These are phyloP conservation scores for Murraya paniculata DNA, from an alignment of 345 rosid species.

Conservation along the genomic window DNA sequence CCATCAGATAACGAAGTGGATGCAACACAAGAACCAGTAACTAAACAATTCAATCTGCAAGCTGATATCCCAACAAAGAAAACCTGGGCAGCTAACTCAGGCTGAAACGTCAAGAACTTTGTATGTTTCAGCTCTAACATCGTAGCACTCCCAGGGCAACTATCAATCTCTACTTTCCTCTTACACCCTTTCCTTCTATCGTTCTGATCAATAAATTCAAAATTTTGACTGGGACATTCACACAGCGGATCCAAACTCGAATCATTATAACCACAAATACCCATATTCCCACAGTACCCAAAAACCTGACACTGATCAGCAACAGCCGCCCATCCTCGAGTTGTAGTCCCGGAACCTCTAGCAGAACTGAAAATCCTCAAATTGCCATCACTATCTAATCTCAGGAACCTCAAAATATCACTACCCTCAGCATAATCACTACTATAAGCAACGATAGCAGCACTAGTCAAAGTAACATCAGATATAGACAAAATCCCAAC, in stretches of 20 bases:
- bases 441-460: constrained; percentile 40
- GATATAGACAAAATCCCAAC: constrained; percentile 44
- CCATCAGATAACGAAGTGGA: constrained; percentile 64
- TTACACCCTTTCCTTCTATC: constrained; percentile 58
- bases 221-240: constrained; percentile 63
- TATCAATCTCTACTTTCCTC: constrained; percentile 48
- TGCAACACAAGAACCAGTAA: constrained; percentile 41
- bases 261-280: constrained; percentile 55
- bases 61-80: constrained; percentile 47
- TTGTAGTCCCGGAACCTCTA: constrained; percentile 23
- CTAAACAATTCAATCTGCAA: constrained; percentile 56
- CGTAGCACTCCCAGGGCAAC: constrained; percentile 46
- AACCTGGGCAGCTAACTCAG: constrained; percentile 37
- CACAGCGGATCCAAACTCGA: constrained; percentile 42
- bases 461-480: constrained; percentile 29
- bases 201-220: constrained; percentile 45
- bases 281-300: constrained; percentile 66
- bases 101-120: constrained; percentile 48
- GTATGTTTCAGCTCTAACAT: constrained; percentile 55
- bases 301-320: constrained; percentile 60
- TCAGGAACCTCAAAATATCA: constrained; percentile 51
- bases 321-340: constrained; percentile 54
- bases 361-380: constrained; percentile 51
- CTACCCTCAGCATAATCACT: constrained; percentile 56
- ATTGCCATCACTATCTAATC: constrained; percentile 59